phyloP scores from a whole-genome alignment of 345 rosid species.

The Dipteronia sinensis region DNA sequence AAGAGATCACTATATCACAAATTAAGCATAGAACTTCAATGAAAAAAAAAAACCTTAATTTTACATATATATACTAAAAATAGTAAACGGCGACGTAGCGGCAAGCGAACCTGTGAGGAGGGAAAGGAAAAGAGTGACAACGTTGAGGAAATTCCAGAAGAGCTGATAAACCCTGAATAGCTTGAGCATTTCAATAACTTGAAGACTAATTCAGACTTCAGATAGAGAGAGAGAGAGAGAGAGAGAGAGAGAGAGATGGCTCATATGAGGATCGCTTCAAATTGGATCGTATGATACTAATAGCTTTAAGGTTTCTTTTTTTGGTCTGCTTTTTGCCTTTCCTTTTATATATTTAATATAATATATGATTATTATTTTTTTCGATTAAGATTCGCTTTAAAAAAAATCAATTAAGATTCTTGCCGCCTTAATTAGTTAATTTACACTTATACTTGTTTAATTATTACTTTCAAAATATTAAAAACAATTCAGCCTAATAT shows the following conservation, averaged over 20 bases:
- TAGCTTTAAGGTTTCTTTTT: no score
- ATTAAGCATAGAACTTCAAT: no score
- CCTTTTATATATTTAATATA: neutral
- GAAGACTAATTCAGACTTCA: neutral
- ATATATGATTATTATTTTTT: neutral
- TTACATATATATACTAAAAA: no score
- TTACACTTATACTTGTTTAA: no score
- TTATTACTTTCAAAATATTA: no score
- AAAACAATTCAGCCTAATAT: no score
- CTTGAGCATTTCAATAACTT: conserved; percentile 37
- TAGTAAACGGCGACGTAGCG: neutral
- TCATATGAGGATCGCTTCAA: neutral
- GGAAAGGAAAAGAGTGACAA: conserved; percentile 31
- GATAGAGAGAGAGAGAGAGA: neutral
- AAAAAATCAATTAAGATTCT: neutral
- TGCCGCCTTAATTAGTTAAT: no score
- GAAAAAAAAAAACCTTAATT: no score
- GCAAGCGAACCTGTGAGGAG: conserved; percentile 27
- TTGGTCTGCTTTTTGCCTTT: neutral
- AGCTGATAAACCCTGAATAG: conserved; percentile 43
- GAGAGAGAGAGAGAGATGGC: conserved; percentile 1
- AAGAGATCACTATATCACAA: neutral
- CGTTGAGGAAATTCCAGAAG: conserved; percentile 28
- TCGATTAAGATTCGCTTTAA: neutral
- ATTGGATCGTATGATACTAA: neutral